phyloP scores from a whole-genome alignment of 768 basidiomycete species.

The Xerocomellus chrysenteron region DNA sequence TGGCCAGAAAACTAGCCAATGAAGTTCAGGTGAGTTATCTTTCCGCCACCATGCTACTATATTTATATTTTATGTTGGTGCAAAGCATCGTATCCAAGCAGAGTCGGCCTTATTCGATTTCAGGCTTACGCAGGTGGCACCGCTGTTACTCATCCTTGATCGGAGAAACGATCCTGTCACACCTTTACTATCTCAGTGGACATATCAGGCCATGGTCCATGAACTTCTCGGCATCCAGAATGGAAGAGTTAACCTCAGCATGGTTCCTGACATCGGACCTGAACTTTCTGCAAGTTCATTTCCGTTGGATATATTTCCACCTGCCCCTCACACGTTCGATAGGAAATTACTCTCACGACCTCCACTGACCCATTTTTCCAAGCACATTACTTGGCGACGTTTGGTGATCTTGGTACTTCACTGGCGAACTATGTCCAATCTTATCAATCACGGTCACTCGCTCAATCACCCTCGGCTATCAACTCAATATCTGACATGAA shows the following conservation, averaged over 20 bases:
- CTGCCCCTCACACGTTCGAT: constrained; percentile 14
- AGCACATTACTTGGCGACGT: constrained; percentile 85
- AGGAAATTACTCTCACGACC: constrained; percentile 94
- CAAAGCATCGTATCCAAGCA: constrained; percentile 73
- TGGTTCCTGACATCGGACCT: constrained; percentile 81
- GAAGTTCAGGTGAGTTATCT: constrained; percentile 69
- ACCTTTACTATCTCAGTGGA: constrained; percentile 96
- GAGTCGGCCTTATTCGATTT: constrained; percentile 91
- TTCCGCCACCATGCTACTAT: not conserved
- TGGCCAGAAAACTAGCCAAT: constrained; percentile 85
- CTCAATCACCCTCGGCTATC: constrained; percentile 74
- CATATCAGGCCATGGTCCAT: constrained; percentile 99
- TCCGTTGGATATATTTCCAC: not conserved
- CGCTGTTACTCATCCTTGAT: constrained; percentile 89
- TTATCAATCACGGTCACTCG: constrained; percentile 81
- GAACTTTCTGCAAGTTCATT: constrained; percentile 71
- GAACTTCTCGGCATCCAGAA: constrained; percentile 93
- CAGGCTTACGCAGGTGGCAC: constrained; percentile 82
- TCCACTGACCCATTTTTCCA: constrained; percentile 94
- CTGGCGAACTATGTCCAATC: constrained; percentile 92
- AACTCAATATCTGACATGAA: constrained; percentile 98
- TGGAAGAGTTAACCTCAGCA: constrained; percentile 81
- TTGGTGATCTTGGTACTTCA: constrained; percentile 92
- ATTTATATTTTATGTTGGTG: constrained; percentile 14
- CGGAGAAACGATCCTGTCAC: constrained; percentile 97